A percentile compares a stretch with the other conserved stretches of the same genome.
phyloP scores from a whole-genome alignment of 805 yeast species.

The Lipomyces sp. region DNA sequence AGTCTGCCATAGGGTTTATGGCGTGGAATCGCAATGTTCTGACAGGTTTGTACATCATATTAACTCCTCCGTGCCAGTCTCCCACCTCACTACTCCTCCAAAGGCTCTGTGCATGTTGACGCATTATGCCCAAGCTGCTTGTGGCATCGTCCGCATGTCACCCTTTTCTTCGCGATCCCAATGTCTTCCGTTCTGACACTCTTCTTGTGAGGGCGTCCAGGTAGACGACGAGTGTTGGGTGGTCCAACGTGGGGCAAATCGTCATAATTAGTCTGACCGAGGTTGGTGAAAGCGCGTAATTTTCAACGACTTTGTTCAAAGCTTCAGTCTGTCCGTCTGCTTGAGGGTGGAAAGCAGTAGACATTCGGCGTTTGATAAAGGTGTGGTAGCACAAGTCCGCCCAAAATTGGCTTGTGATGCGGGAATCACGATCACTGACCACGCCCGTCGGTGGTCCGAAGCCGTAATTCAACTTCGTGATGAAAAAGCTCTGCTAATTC shows the following conservation, averaged over 20 bases:
- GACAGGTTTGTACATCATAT: too few species aligned
- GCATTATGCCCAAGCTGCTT: too few species aligned
- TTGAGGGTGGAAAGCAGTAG: slow-evolving; percentile 12
- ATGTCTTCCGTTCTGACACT: too few species aligned
- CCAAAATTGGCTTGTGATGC: slow-evolving; percentile 35
- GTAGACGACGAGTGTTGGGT: too few species aligned
- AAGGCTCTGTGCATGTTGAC: too few species aligned
- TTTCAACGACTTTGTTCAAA: slow-evolving; percentile 1
- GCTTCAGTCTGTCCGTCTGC: slow-evolving; percentile 16
- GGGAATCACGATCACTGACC: slow-evolving; percentile 34
- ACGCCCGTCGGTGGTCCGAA: slow-evolving; percentile 33
- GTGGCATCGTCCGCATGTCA: too few species aligned
- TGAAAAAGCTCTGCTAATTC: slow-evolving; percentile 26
- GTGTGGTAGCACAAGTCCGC: not conserved
- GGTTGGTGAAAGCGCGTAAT: not conserved
- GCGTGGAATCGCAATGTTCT: not conserved
- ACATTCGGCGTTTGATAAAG: not conserved
- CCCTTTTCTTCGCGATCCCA: too few species aligned
- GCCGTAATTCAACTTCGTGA: slow-evolving; percentile 21
- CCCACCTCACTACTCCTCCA: too few species aligned
- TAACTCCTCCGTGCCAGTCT: too few species aligned
- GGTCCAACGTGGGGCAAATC: too few species aligned
- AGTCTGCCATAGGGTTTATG: not conserved
- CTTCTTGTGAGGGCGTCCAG: too few species aligned
- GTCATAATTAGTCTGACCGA: too few species aligned